Evolutionary conservation across 441 rosid genomes (phyloP).

Genomic region (Adansonia madagascariensis): DNA sequence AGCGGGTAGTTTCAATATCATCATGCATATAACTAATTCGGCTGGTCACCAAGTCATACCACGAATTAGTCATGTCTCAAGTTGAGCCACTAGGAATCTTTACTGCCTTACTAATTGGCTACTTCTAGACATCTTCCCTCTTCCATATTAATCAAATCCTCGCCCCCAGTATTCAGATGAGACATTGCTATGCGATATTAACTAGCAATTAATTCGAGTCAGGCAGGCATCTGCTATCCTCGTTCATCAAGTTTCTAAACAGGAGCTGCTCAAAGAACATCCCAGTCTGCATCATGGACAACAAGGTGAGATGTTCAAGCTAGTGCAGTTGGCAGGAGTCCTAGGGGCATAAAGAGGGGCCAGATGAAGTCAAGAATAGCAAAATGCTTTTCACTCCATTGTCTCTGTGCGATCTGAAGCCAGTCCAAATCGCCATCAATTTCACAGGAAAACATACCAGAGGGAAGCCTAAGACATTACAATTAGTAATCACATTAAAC

Average conservation of each 20-base stretch:
- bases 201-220: constrained; percentile 18
- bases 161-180: constrained; percentile 16
- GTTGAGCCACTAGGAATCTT: constrained; percentile 43
- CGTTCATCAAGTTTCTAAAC: constrained; percentile 5
- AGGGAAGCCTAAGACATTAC: constrained; percentile 15
- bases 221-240: constrained; percentile 28
- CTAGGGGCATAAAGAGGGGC: constrained; percentile 45
- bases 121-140: background rate
- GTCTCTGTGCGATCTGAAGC: constrained; percentile 48
- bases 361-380: constrained; percentile 66
- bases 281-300: constrained; percentile 33
- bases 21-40: too few relatives aligned
- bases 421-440: constrained; percentile 34
- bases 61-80: constrained; percentile 33
- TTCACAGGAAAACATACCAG: constrained; percentile 21
- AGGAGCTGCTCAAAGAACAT: constrained; percentile 14
- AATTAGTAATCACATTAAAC: too few relatives aligned
- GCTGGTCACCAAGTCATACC: constrained; percentile 29
- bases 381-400: constrained; percentile 53
- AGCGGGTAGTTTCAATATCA: too few relatives aligned
- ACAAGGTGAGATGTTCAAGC: constrained; percentile 35
- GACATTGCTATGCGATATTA: constrained; percentile 33
- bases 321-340: constrained; percentile 26
- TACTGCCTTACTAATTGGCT: constrained; percentile 42
- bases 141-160: constrained; percentile 5